These are phyloP conservation scores for Mycena polygramma DNA, from an alignment of 768 basidiomycete species.

Conservation along the genomic window DNA sequence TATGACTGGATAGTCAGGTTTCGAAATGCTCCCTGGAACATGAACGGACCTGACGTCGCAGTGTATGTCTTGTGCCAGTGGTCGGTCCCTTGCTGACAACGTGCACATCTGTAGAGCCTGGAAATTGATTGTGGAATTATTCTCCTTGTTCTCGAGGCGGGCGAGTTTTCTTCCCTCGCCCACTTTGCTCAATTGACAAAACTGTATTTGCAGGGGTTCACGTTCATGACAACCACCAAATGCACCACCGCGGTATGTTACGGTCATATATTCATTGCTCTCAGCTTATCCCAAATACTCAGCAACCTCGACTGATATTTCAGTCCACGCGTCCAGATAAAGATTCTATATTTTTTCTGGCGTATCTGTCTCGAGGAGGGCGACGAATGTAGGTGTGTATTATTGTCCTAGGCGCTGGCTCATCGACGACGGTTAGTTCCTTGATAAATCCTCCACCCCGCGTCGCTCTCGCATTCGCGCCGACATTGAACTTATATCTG, in stretches of 20 bases:
- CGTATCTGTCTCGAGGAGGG: slow-evolving; percentile 73
- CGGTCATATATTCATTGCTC: neutral
- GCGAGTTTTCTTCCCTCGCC: slow-evolving; percentile 52
- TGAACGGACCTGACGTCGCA: slow-evolving; percentile 64
- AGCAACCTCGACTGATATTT: slow-evolving; percentile 80
- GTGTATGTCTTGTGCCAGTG: slow-evolving; percentile 55
- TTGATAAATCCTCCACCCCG: slow-evolving; percentile 60
- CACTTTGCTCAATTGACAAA: slow-evolving; percentile 31
- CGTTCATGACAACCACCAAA: slow-evolving; percentile 75
- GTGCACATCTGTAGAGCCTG: slow-evolving; percentile 59
- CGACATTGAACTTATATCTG: slow-evolving; percentile 53
- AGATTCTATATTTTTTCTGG: slow-evolving; percentile 72
- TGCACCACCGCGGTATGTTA: slow-evolving; percentile 65
- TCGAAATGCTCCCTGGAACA: slow-evolving; percentile 75
- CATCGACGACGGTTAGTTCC: slow-evolving; percentile 37
- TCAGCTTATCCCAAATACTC: slow-evolving; percentile 36
- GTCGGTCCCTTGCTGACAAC: slow-evolving; percentile 18
- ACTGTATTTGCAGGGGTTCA: slow-evolving; percentile 67
- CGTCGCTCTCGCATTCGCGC: slow-evolving; percentile 56
- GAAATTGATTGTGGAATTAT: slow-evolving; percentile 71
- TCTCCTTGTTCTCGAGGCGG: slow-evolving; percentile 68
- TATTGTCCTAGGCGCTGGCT: slow-evolving; percentile 34
- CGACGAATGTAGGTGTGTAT: slow-evolving; percentile 60
- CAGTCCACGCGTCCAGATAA: slow-evolving; percentile 63
- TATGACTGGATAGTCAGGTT: slow-evolving; percentile 75